A percentile compares a stretch with the other conserved stretches of the same genome.
phyloP scores from a whole-genome alignment of 495 filamentous ascomycete genomes.

The Trichoderma gamsii region DNA sequence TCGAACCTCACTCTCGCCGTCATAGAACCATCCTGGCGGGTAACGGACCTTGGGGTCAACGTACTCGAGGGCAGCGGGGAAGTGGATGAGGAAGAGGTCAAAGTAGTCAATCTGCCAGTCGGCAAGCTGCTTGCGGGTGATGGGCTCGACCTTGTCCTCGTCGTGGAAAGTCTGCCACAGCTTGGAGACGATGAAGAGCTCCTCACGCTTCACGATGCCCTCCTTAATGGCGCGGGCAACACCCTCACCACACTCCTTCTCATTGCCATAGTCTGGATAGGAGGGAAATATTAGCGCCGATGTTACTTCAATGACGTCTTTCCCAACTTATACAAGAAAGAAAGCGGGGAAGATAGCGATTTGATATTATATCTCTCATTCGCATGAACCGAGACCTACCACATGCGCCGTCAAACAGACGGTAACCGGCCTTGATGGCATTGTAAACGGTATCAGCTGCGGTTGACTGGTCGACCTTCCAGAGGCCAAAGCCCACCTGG shows the following conservation, averaged over 20 bases:
- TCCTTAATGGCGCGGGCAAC: conserved; percentile 83
- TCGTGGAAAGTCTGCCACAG: conserved; percentile 91
- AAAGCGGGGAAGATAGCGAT: background rate
- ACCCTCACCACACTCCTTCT: conserved; percentile 75
- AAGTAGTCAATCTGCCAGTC: conserved; percentile 85
- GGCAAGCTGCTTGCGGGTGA: conserved; percentile 62
- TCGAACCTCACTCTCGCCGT: conserved; percentile 50
- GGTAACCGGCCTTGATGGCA: conserved; percentile 83
- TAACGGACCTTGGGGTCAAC: conserved; percentile 72
- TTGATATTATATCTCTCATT: background rate
- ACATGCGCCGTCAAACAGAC: conserved; percentile 80
- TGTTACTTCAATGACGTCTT: background rate
- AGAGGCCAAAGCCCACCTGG: conserved; percentile 74
- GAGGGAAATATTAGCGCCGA: background rate
- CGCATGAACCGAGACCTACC: conserved; percentile 46
- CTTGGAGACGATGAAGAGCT: conserved; percentile 90
- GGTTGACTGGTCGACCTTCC: conserved; percentile 79
- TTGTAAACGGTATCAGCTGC: conserved; percentile 78
- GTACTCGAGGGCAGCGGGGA: conserved; percentile 73
- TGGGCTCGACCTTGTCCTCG: conserved; percentile 63
- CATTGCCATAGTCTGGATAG: conserved; percentile 75
- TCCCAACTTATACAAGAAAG: background rate
- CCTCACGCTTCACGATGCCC: conserved; percentile 75
- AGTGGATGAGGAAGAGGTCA: conserved; percentile 78
- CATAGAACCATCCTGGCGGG: conserved; percentile 70